Base-by-base conservation (phyloP, 1,139 yeast genomes). In the Yamadazyma atmosphaerica region DNA sequence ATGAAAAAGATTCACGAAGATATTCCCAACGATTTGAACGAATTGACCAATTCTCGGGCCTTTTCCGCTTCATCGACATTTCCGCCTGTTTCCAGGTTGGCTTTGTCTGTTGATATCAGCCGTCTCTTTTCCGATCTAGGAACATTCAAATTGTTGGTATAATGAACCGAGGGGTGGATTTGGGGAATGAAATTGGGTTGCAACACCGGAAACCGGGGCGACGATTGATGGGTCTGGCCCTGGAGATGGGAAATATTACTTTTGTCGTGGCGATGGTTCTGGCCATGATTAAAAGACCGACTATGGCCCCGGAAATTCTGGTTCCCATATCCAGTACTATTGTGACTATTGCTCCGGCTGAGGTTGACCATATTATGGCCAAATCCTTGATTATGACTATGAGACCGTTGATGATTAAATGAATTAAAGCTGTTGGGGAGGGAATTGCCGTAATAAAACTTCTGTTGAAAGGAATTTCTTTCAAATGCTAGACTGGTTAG, bases 391-490 rank as follows among this genome's bases (percentile, higher is more conserved):
- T 16, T 22, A 16, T 32, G 36, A 10, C 33, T 25, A 15, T 28
- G 39, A 3, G 15, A 14, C 24, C 34, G 32, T 7, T 33, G 35
- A 15, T 29, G 19, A 25, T 33, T 25, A 25, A 34, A 24, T 11
- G 28, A 31, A 4, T 44, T 24, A 14, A 28, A 33, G 7, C 17
- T 5, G 10, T 10, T 26, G 7, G 31, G 19, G 12, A 15, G 16
- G 9, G 12, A 14, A 33, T 41, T 43, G 13, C 61, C 61, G 41
- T 63, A 65, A 40, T 65, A 65, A 37, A 59, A 52, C 40, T 61
- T 58, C 29, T 63, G 68, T 40, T 65, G 71, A 36, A 61, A 56
- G 52, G 58, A 60, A 39, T 61, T 63, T 35, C 70, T 48, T 45
- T 65, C 72, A 44, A 61, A 60, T 7, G 70, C 72, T 33, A 66